A percentile compares a stretch with the other conserved stretches of the same genome.
These are phyloP conservation scores for Isatis tinctoria DNA, from an alignment of 345 rosid species.

Conservation along the genomic window DNA sequence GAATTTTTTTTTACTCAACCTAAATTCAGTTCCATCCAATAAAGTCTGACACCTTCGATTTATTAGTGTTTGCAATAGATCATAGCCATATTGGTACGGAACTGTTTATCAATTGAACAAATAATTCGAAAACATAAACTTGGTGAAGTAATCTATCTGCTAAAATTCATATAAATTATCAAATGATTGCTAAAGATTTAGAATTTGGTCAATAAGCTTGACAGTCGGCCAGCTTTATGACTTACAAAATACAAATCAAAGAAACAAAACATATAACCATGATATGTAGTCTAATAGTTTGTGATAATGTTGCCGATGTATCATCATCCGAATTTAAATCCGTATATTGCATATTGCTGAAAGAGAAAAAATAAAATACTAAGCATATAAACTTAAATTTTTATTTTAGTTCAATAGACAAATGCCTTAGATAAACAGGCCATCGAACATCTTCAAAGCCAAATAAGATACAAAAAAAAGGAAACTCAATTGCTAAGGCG, in stretches of 20 bases:
- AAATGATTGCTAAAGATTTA: not conserved
- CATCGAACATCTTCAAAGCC: not conserved
- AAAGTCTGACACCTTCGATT: too few species aligned
- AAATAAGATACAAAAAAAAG: not conserved
- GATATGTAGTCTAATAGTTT: not conserved
- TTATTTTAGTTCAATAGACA: not conserved
- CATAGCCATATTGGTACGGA: not conserved
- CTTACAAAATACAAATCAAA: not conserved
- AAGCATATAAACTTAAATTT: not conserved
- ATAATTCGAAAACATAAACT: not conserved
- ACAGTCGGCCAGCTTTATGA: not conserved
- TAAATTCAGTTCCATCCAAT: too few species aligned
- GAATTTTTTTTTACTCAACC: too few species aligned
- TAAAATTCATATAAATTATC: not conserved
- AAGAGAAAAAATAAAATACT: not conserved
- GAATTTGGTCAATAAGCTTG: not conserved
- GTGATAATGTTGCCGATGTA: not conserved
- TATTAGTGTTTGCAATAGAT: too few species aligned
- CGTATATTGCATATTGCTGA: not conserved
- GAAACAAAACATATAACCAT: not conserved
- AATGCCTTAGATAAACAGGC: conserved; percentile 1
- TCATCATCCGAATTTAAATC: not conserved
- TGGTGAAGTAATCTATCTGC: not conserved
- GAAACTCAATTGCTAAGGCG: conserved; percentile 5
- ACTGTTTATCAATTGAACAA: not conserved